These are phyloP conservation scores for Paecilomyces variotii DNA, from an alignment of 2,329 filamentous ascomycete species.

Conservation along the genomic window DNA sequence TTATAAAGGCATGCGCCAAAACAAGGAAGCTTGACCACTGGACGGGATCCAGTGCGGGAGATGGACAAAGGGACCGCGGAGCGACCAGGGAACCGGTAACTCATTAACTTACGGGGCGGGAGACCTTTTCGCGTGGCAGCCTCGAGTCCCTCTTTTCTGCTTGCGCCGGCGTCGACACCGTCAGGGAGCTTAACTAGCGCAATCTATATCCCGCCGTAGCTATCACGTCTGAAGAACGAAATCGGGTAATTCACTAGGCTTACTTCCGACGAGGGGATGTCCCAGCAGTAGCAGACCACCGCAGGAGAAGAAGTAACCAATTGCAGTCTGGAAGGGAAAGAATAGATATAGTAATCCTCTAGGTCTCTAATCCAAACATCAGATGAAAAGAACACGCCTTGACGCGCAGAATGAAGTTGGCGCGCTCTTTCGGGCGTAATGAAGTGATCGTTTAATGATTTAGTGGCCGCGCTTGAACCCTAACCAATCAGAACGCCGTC, in stretches of 20 bases:
- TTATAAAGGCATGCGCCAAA: background rate
- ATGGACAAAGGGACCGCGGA: slow-evolving; percentile 13
- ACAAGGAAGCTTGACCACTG: slow-evolving; percentile 4
- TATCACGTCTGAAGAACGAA: background rate
- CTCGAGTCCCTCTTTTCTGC: background rate
- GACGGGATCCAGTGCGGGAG: slow-evolving; percentile 9
- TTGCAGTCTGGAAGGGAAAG: background rate
- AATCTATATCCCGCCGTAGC: background rate
- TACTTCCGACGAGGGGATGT: background rate
- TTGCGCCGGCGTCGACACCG: slow-evolving; percentile 5
- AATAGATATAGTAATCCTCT: background rate
- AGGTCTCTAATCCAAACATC: background rate
- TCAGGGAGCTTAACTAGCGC: background rate
- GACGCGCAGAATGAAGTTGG: background rate
- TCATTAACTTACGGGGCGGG: slow-evolving; percentile 14
- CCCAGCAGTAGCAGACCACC: background rate
- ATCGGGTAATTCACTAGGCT: background rate
- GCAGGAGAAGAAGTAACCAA: background rate
- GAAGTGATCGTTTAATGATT: too few species aligned
- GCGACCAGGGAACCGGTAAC: slow-evolving; percentile 18
- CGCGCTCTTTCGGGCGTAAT: too few species aligned
- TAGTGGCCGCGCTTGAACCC: too few species aligned
- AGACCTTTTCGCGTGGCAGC: slow-evolving; percentile 13
- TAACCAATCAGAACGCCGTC: background rate
- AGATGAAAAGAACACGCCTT: background rate